Percentiles rank a stretch among this genome's conserved stretches.
These are phyloP conservation scores for Euphorbia schlechtendalii DNA, from an alignment of 441 rosid genomes.

Conservation along the genomic window DNA sequence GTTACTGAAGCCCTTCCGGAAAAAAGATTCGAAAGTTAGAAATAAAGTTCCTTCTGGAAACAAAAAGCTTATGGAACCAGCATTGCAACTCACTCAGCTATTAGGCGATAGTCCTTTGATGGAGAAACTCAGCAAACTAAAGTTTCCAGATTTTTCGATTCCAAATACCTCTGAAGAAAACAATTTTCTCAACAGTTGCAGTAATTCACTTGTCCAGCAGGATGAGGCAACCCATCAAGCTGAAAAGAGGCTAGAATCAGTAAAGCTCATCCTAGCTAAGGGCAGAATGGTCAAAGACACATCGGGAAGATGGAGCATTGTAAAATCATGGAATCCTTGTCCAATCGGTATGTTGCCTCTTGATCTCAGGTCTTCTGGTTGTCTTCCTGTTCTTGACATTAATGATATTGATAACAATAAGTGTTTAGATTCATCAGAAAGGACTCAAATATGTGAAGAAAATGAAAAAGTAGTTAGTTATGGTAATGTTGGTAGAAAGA, in stretches of 20 bases:
- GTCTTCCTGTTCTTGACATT: slow-evolving; percentile 56
- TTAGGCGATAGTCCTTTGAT: slow-evolving; percentile 30
- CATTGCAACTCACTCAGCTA: slow-evolving; percentile 41
- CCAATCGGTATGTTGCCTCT: slow-evolving; percentile 84
- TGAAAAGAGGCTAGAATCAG: slow-evolving; percentile 45
- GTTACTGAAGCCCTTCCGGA: slow-evolving; percentile 36
- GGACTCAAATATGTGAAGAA: slow-evolving; percentile 22
- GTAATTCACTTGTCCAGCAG: slow-evolving; percentile 29
- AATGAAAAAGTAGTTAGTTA: slow-evolving; percentile 33
- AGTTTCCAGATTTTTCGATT: slow-evolving; percentile 23
- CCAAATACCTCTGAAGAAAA: slow-evolving; percentile 19
- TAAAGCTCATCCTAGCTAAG: slow-evolving; percentile 37
- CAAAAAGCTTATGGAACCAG: slow-evolving; percentile 48
- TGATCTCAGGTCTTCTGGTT: slow-evolving; percentile 53
- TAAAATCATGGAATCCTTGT: slow-evolving; percentile 73
- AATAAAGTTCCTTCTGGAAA: slow-evolving; percentile 31
- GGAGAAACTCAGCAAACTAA: slow-evolving; percentile 49
- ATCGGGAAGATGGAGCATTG: too few relatives aligned
- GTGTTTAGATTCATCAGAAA: slow-evolving; percentile 21
- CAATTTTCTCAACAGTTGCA: slow-evolving; percentile 5
- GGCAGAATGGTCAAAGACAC: slow-evolving; percentile 22
- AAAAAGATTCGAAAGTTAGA: slow-evolving; percentile 26
- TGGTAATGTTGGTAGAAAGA: slow-evolving; percentile 20
- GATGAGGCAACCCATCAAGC: slow-evolving; percentile 48
- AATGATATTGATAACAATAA: slow-evolving; percentile 8